Evolutionary conservation across 768 basidiomycete species (phyloP).

Genomic region (Mycena latifolia): DNA sequence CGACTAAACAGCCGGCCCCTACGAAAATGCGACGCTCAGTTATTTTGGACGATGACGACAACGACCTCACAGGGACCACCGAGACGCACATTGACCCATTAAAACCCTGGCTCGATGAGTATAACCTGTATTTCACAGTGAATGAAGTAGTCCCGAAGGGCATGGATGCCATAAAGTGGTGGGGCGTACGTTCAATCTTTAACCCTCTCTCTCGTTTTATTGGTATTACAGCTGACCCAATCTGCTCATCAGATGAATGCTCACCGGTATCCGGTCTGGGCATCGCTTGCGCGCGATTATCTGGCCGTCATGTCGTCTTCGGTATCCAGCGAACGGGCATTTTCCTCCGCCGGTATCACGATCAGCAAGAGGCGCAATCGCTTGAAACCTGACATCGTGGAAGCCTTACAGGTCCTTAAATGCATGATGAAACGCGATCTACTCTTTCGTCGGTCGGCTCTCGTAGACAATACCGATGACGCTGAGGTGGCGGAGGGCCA

Average conservation of each 20-base stretch:
- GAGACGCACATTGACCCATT: not conserved
- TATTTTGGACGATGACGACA: too few relatives aligned
- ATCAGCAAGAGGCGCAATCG: conserved; percentile 9
- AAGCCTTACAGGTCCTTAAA: conserved; percentile 7
- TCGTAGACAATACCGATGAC: not conserved
- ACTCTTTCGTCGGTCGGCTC: not conserved
- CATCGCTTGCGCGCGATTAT: conserved; percentile 1
- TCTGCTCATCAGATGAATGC: not conserved
- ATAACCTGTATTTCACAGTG: not conserved
- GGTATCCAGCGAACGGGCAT: conserved; percentile 3
- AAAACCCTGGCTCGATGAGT: conserved; percentile 15
- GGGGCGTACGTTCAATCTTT: not conserved
- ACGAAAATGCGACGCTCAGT: too few relatives aligned
- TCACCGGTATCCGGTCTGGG: conserved; percentile 9
- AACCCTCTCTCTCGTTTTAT: too few relatives aligned
- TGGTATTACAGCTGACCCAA: too few relatives aligned
- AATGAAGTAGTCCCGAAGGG: not conserved
- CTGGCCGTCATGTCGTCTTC: conserved; percentile 8
- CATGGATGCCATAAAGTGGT: conserved; percentile 11
- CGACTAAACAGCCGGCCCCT: not conserved
- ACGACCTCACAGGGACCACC: too few relatives aligned
- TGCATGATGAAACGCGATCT: conserved; percentile 1
- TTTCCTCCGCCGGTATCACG: conserved; percentile 13
- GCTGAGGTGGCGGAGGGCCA: not conserved
- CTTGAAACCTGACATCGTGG: conserved; percentile 10